Evolutionary conservation across 2,329 filamentous ascomycete species (phyloP).

Genomic region (Arthroderma sp.): DNA sequence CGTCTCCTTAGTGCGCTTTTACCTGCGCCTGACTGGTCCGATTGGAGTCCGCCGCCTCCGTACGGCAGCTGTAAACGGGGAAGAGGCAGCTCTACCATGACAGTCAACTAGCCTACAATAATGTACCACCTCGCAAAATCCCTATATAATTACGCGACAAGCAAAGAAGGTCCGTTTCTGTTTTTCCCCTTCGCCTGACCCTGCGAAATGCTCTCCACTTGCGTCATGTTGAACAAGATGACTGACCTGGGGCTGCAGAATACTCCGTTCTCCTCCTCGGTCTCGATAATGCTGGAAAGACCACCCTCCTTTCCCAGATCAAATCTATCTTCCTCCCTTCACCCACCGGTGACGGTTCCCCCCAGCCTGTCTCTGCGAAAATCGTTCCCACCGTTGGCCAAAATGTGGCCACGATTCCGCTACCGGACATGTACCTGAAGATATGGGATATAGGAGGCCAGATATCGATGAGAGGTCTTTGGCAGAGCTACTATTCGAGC

Average conservation of each 20-base stretch:
- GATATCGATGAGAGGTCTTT: slow-evolving; percentile 72
- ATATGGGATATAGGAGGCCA: slow-evolving; percentile 98
- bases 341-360: slow-evolving; percentile 19
- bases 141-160: slow-evolving; percentile 86
- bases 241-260: slow-evolving; percentile 42
- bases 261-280: slow-evolving; percentile 95
- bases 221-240: not conserved
- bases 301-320: slow-evolving; percentile 92
- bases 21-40: too few species aligned
- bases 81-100: slow-evolving; percentile 1
- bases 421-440: slow-evolving; percentile 93
- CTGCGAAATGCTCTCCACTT: not conserved
- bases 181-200: not conserved
- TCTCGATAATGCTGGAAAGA: slow-evolving; percentile 96
- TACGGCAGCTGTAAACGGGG: too few species aligned
- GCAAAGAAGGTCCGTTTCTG: slow-evolving; percentile 65
- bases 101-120: slow-evolving; percentile 7
- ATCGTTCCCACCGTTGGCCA: slow-evolving; percentile 96
- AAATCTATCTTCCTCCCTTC: slow-evolving; percentile 60
- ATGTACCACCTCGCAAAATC: slow-evolving; percentile 98
- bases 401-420: slow-evolving; percentile 81
- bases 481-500: slow-evolving; percentile 89
- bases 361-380: slow-evolving; percentile 53
- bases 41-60: too few species aligned
- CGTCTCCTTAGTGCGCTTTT: too few species aligned